Base-by-base conservation (phyloP, 768 basidiomycete species). In the Phylloporus rhodoxanthus region DNA sequence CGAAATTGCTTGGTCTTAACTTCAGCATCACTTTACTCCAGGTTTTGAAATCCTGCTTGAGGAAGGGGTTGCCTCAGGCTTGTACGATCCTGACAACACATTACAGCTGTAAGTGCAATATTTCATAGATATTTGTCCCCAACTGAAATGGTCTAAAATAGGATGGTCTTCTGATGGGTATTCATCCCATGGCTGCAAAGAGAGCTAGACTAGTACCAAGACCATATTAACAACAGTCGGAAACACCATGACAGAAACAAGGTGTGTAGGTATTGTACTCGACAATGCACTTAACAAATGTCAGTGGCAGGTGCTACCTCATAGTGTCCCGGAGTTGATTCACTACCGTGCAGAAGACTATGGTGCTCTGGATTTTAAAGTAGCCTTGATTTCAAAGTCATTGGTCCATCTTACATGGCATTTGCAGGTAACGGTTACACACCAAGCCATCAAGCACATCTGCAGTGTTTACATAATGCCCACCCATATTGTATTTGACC, bases 1-100 rank as follows among this genome's bases (percentile, higher is more conserved):
- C 0, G 75, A 79, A 50, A 70, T 68, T 0, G 53, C 51, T 0
- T 80, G 78, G 77, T 70, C 72, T 2, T 43, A 50, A 3, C 41
- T 74, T 1, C 55, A 65, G 0, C 47, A 52, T 0, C 28, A 55
- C 0, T 76, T 66, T 42, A 48, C 66, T 0, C 70, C 67, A 1
- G 70, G 71, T 0, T 75, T 72, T 55, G 70, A 77, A 45, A 26
- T 56, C 2, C 26, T 69, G 0, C 52, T 76, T 0, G 58, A 72
- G 0, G 3, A 47, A 0, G 73, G 72, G 7, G 19, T 48, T 0
- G 8, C 8, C 48, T 71, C 52, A 3, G 68, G 63, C 0, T 63
- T 46, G 52, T 75, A 71, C 55, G 57, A 70, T 45, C 41, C 57
- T 1, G 28, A 51, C 14, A 55, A 68, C 13, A 54, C 55, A 0